Base-by-base conservation (phyloP, 1,284 basidiomycete species). In the Wolfiporia cocos region DNA sequence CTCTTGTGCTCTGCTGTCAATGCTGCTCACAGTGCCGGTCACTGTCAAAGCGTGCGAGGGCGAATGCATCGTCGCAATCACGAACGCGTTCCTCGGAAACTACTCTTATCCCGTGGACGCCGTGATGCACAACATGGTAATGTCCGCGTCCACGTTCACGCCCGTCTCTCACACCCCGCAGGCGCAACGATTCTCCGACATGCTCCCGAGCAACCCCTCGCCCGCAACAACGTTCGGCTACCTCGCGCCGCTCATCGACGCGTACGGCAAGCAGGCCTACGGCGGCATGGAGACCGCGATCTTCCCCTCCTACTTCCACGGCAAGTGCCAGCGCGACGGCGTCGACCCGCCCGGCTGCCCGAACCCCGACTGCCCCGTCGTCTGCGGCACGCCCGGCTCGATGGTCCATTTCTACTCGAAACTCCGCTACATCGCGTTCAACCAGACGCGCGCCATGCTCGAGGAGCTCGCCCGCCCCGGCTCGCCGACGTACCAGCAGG, bases 371-470 rank as follows among this genome's bases (percentile, higher is more conserved):
- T 87, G 85, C 57, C 74, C 81, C 24, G 72, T 84, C 44, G 73
- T 85, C 33, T 86, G 84, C 51, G 84, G 85, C 53, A 87, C 84
- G 5, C 81, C 85, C n/a, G 84, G 84, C 12, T 86, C 83, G 5
- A 63, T 87, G 51, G 73, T 81, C 5, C 81, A 86, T 61, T 82
- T 77, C 64, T 86, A 71, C 59, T 42, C 65, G 9, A 68, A 53
- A 20, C 64, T 86, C 21, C 55, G 64, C 30, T 62, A 53, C 43
- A 73, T 81, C 54, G 75, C 68, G 5, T 79, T 67, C 61, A 66
- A 74, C 37, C 49, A 68, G 42, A 72, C 71, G n/a, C 57, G 48
- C 21, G 46, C 51, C 7, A 48, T 67, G 18, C 52, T 79, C 24
- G 44, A 59, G 34, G 52, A 56, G 2, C 49, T 73, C 38, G 51